These are phyloP conservation scores for Trichosporon faecale DNA, from an alignment of 1,284 basidiomycete species.

Conservation along the genomic window DNA sequence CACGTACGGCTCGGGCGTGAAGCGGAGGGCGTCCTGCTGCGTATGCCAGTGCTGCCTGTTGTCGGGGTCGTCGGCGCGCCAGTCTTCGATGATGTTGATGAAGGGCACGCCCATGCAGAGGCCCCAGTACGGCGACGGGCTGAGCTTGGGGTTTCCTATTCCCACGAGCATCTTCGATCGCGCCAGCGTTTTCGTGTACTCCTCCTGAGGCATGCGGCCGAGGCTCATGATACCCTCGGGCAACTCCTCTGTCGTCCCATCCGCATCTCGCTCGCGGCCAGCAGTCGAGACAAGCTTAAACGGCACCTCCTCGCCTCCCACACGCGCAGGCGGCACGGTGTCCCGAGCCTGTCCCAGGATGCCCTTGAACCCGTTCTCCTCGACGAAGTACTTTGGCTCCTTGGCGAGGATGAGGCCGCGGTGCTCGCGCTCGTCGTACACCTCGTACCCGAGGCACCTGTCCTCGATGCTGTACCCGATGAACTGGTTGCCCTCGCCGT, in stretches of 20 bases:
- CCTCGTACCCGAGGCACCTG: conserved; percentile 29
- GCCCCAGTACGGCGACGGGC: conserved; percentile 47
- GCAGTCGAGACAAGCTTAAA: conserved; percentile 36
- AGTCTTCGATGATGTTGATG: conserved; percentile 49
- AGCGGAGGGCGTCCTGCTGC: conserved; percentile 47
- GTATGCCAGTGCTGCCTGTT: conserved; percentile 45
- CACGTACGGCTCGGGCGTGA: conserved; percentile 49
- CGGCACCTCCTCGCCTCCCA: conserved; percentile 14
- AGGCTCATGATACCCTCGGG: conserved; percentile 13
- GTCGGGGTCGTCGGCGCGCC: conserved; percentile 41
- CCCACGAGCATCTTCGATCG: conserved; percentile 23
- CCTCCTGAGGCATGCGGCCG: conserved; percentile 13
- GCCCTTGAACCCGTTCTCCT: conserved; percentile 11
- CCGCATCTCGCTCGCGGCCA: conserved; percentile 17
- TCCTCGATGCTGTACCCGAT: conserved; percentile 52
- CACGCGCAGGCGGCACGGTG: conserved; percentile 6
- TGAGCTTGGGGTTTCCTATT: conserved; percentile 17
- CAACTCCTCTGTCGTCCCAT: neutral
- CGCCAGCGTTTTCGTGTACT: conserved; percentile 18
- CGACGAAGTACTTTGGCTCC: conserved; percentile 37
- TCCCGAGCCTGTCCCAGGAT: conserved; percentile 15
- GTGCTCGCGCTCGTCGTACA: conserved; percentile 32
- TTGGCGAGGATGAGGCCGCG: conserved; percentile 51
- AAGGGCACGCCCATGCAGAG: conserved; percentile 54
- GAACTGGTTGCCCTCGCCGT: conserved; percentile 36